Evolutionary conservation across 2,329 filamentous ascomycete species (phyloP), one percentile per base, ranked within the genome.

Genomic region (Alternaria rosae): DNA sequence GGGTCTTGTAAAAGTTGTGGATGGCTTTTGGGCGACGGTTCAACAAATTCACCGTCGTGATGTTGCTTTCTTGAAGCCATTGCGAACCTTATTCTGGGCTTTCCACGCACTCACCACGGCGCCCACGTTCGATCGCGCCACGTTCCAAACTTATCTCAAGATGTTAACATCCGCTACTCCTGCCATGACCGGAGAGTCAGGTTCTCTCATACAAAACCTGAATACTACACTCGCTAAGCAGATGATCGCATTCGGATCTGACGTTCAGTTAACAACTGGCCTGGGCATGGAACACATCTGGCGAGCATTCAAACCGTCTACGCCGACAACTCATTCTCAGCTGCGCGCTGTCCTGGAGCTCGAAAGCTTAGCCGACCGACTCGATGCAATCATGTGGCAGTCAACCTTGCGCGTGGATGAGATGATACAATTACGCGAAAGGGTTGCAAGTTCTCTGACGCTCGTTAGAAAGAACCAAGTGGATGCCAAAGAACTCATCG

Each of bases 231-330:
- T 75, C 12, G 70, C 65, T 5, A 72, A 73, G 54, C 71, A 77
- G 47, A 54, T 76, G 8, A 67, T 65, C 35, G 78, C 61, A 3
- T 94, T 97, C 72, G 85, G 87, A 23, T 85, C 87, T 15, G 89
- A 88, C 2, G 94, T 93, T 81, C 88, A 88, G 57, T 81, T 96
- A 13, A 88, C 84, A 0, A 93, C 91, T 3, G 93, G 93, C 0
- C 82, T 93, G 12, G 90, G 88, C 67, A 95, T 96, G 91, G 91
- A 95, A 73, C 77, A 82, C 9, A 84, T 97, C 6, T 97, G 94
- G 94, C 86, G 87, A 43, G 73, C 83, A 2, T 87, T 96, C 72
- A 87, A 91, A 55, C 92, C 93, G 30, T 73, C 72, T 11, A 86
- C 85, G 4, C 81, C 86, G 3, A 72, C 71, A 11, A 80, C 74